Evolutionary conservation across 345 rosid genomes (phyloP), one percentile per base, ranked within the genome.

Genomic region (Ceriops zippeliana): DNA sequence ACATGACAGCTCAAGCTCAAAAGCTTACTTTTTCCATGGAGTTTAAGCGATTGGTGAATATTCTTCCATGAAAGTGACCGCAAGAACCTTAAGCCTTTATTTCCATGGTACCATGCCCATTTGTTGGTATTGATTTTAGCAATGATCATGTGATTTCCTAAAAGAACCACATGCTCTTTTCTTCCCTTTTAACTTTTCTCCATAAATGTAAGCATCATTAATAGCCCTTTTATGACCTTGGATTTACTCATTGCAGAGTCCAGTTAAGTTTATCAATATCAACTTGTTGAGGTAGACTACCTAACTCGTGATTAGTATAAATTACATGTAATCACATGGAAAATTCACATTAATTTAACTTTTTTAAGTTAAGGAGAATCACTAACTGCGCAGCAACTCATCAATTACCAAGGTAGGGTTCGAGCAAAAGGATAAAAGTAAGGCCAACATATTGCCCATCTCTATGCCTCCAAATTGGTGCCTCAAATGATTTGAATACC

Each of bases 141-240:
- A 57, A 65, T 62, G 60, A 49, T 65, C 83, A 81, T 80, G 82
- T 80, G 83, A 51, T 59, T 80, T 76, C 79, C 79, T 66, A 67
- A 34, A 71, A 31, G 66, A 72, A 49, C 56, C 83, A 71, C 84
- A 73, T 79, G 82, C 19, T 52, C 9, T 58, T 22, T 58, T 60
- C 69, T 71, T 54, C 53, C 66, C 27, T 42, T 22, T 66, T 70
- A 62, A 70, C 69, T 71, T 75, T 62, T 62, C 26, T 34, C 52
- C 62, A 60, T 53, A 24, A 9, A 10, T 31, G 22, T 1, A 64
- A 64, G 42, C 20, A 31, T 21, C 59, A 56, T 56, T 15, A 56
- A 8, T 24, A 9, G 11, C 59, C 26, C 24, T 26, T 7, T 54
- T 22, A 24, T 21, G 16, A 56, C 17, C 24, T 11, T 4, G 59